Evolutionary conservation across 768 basidiomycete species (phyloP).

Genomic region (Thelephora ganbajun): DNA sequence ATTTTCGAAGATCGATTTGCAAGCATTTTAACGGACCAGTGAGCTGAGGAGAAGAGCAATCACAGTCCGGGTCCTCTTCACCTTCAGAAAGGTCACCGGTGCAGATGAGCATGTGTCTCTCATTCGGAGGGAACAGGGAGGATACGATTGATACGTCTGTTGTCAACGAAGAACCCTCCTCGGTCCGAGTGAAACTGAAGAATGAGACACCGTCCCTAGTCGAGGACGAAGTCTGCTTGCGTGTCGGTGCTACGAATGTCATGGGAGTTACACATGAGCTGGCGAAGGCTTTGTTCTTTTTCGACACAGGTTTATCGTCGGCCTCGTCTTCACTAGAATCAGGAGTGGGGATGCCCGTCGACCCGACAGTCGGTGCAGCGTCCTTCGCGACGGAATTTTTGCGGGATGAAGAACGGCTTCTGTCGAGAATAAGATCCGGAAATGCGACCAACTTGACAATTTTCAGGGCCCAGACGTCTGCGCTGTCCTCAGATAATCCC

Average conservation of each 20-base stretch:
- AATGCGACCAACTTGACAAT: constrained; percentile 67
- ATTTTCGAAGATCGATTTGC: constrained; percentile 61
- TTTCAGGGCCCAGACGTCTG: constrained; percentile 65
- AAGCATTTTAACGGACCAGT: constrained; percentile 38
- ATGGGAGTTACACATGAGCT: background rate
- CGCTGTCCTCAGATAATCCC: constrained; percentile 52
- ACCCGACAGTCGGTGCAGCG: background rate
- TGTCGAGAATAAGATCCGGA: constrained; percentile 43
- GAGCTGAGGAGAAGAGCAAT: background rate
- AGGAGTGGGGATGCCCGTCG: background rate
- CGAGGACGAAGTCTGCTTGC: background rate
- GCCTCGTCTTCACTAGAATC: constrained; percentile 1
- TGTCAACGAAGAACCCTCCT: constrained; percentile 65
- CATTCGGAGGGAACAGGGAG: constrained; percentile 53
- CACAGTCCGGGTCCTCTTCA: constrained; percentile 19
- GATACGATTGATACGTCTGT: constrained; percentile 57
- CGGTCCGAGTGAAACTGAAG: constrained; percentile 66
- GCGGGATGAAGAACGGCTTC: background rate
- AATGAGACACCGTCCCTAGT: constrained; percentile 38
- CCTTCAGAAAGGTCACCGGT: constrained; percentile 46
- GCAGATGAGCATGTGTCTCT: constrained; percentile 64
- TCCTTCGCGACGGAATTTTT: background rate
- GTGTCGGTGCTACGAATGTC: background rate
- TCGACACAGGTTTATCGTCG: background rate
- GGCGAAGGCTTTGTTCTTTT: background rate